Conservation (phyloP, 2,329 filamentous ascomycete species). For the Penicillium vulpinum region DNA sequence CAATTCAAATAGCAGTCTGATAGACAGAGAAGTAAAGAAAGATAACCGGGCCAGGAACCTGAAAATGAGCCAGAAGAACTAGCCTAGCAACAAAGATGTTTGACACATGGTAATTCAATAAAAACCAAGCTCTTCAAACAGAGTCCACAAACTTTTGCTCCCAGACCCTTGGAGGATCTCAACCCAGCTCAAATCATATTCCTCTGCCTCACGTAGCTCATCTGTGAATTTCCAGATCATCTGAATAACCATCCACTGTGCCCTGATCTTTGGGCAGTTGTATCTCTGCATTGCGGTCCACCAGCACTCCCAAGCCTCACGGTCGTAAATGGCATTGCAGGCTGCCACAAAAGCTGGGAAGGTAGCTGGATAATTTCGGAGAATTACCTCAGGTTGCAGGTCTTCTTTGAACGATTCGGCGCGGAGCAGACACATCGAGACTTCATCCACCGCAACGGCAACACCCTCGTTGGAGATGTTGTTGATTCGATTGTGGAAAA, state of each 20-base stretch:
- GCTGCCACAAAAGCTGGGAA: neutral
- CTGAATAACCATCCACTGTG: neutral
- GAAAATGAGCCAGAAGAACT: too few relatives aligned
- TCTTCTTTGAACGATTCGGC: neutral
- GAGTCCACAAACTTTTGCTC: accelerated
- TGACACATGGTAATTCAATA: neutral
- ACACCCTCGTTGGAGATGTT: too few relatives aligned
- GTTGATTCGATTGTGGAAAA: neutral
- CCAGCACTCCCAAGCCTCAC: neutral
- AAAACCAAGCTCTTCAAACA: neutral
- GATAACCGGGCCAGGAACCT: too few relatives aligned
- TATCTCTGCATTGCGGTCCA: neutral
- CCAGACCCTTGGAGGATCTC: neutral
- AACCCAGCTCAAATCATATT: neutral
- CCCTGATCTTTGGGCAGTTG: accelerated
- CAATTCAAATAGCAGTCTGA: too few relatives aligned
- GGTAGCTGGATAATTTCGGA: neutral
- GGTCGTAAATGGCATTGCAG: neutral
- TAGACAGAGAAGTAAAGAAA: too few relatives aligned
- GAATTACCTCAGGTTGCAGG: neutral
- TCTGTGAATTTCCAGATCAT: neutral
- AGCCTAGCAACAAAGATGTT: too few relatives aligned
- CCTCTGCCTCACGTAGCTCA: neutral
- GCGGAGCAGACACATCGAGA: neutral
- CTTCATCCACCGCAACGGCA: neutral